These are phyloP conservation scores for Malassezia furfur DNA, from an alignment of 1,284 basidiomycete species.

Conservation along the genomic window DNA sequence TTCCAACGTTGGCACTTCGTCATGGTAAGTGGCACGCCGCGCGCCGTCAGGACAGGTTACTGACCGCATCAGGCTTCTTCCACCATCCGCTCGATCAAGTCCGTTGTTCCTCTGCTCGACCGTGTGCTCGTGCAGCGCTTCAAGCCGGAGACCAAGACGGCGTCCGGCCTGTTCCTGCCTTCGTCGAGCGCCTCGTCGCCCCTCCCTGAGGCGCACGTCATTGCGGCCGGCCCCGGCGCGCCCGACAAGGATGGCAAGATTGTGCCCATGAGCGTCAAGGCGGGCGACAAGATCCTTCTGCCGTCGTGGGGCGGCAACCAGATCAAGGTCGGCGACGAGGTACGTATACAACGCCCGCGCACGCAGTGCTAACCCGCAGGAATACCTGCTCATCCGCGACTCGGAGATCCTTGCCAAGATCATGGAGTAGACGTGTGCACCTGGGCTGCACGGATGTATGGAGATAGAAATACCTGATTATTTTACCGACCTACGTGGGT, in stretches of 20 bases:
- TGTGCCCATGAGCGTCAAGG: conserved; percentile 68
- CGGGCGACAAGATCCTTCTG: conserved; percentile 82
- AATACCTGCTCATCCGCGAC: conserved; percentile 92
- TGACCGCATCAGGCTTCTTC: conserved; percentile 17
- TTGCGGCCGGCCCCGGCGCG: conserved; percentile 86
- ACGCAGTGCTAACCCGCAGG: conserved; percentile 52
- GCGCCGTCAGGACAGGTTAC: conserved; percentile 10
- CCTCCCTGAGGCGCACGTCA: conserved; percentile 89
- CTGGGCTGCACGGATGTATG: background rate
- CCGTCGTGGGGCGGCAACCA: conserved; percentile 91
- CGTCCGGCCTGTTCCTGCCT: conserved; percentile 76
- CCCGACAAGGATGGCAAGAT: conserved; percentile 72
- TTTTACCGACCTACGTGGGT: background rate
- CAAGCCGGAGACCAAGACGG: conserved; percentile 61
- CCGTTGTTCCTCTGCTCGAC: conserved; percentile 83
- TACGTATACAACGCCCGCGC: conserved; percentile 51
- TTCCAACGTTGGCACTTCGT: background rate
- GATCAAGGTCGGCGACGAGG: conserved; percentile 95
- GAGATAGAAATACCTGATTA: background rate
- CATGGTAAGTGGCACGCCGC: conserved; percentile 8
- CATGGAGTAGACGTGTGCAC: conserved; percentile 59
- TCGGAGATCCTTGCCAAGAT: conserved; percentile 94
- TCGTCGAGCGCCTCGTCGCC: conserved; percentile 71
- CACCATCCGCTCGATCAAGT: conserved; percentile 63
- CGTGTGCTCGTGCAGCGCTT: conserved; percentile 93